These are phyloP conservation scores for Fusarium vanettenii DNA, from an alignment of 2,329 filamentous ascomycete genomes.

Conservation along the genomic window DNA sequence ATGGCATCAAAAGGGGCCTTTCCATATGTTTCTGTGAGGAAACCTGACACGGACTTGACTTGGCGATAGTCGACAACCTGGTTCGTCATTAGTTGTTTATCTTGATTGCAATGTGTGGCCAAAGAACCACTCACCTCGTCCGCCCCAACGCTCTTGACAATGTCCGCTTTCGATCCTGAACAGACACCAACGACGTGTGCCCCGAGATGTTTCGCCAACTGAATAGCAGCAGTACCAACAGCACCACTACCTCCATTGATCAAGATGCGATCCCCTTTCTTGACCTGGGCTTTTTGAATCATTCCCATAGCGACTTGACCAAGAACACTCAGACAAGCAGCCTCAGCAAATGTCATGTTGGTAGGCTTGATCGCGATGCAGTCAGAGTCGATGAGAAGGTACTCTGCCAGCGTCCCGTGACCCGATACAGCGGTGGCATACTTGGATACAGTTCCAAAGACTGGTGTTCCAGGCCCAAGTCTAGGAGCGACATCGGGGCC, in stretches of 20 bases:
- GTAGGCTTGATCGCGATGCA: not conserved
- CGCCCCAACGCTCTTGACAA: not conserved
- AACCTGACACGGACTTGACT: not conserved
- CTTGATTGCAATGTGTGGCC: not conserved
- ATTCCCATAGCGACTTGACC: not conserved
- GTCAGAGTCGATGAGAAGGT: not conserved
- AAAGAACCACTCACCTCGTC: not conserved
- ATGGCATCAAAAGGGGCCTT: not conserved
- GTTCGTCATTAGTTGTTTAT: not conserved
- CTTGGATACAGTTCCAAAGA: not conserved
- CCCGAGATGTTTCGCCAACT: not conserved
- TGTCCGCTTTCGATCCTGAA: not conserved
- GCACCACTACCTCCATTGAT: not conserved
- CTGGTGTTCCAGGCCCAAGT: not conserved
- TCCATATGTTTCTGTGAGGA: not conserved
- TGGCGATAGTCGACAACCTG: not conserved
- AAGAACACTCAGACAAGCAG: not conserved
- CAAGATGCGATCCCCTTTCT: not conserved
- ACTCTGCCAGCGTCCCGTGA: not conserved
- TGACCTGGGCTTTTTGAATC: not conserved
- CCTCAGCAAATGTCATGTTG: not conserved
- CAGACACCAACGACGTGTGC: not conserved
- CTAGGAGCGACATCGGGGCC: not conserved
- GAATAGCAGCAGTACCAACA: not conserved
- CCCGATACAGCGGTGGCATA: not conserved